Conservation (phyloP, 2,329 filamentous ascomycete genomes). For the Chaetomium sp. region DNA sequence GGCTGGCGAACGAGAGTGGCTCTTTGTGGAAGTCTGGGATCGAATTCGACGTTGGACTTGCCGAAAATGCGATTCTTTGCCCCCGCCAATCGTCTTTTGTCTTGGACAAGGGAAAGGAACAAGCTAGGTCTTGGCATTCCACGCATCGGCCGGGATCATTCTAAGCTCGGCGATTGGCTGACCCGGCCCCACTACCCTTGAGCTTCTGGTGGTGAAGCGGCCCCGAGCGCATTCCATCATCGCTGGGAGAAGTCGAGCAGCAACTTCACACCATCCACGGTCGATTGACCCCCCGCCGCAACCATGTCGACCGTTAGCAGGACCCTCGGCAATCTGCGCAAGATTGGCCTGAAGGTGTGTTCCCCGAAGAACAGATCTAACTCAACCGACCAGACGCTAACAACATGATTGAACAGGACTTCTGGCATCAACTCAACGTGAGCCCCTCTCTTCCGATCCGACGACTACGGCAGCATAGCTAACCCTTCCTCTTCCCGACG, state of each 20-base stretch:
- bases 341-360: conserved; percentile 77
- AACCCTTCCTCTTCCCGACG: conserved; percentile 14
- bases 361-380: no score
- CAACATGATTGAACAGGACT: conserved; percentile 55
- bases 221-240: conserved; percentile 7
- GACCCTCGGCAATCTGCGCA: conserved; percentile 80
- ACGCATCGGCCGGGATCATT: conserved; percentile 12
- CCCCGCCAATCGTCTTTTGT: no score
- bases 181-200: conserved; percentile 18
- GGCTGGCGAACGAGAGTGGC: background rate
- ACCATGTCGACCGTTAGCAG: conserved; percentile 86
- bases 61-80: conserved; percentile 4
- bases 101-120: background rate
- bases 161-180: conserved; percentile 23
- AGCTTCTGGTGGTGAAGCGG: conserved; percentile 13
- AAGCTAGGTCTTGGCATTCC: background rate
- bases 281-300: conserved; percentile 30
- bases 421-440: conserved; percentile 89
- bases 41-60: conserved; percentile 6
- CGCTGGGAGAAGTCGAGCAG: conserved; percentile 10
- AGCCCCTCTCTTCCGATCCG: conserved; percentile 33
- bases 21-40: conserved; percentile 5
- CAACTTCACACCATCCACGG: conserved; percentile 10
- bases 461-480: conserved; percentile 20
- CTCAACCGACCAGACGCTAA: conserved; percentile 1